Evolutionary conservation across 2,329 filamentous ascomycete genomes (phyloP).

Genomic region (Thielaviopsis populi): DNA sequence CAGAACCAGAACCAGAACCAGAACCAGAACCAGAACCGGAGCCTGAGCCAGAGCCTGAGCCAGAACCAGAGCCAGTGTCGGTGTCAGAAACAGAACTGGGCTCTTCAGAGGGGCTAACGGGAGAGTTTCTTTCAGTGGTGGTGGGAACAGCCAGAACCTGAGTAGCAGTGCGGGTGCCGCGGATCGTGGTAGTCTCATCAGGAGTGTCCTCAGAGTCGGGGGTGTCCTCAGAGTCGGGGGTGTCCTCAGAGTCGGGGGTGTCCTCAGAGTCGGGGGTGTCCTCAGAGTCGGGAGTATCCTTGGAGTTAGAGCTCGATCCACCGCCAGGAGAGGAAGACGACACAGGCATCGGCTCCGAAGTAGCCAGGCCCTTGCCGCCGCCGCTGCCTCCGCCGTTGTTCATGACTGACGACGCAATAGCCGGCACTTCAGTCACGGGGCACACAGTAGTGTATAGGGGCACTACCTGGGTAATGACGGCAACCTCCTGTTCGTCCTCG

Average conservation of each 20-base stretch:
- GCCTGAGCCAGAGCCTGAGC: constrained; percentile 17
- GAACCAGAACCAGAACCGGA: constrained; percentile 20
- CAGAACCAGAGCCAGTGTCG: constrained; percentile 17
- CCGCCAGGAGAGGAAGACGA: not conserved
- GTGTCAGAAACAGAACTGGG: constrained; percentile 23
- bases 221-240: constrained; percentile 39
- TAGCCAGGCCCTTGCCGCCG: constrained; percentile 14
- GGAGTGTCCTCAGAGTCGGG: constrained; percentile 28
- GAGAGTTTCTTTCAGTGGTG: constrained; percentile 24
- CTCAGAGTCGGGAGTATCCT: not conserved
- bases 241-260: not conserved
- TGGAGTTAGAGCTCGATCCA: not conserved
- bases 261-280: not conserved
- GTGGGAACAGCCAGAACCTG: constrained; percentile 25
- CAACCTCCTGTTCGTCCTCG: constrained; percentile 24
- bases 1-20: constrained; percentile 18
- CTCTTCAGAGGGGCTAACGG: constrained; percentile 18
- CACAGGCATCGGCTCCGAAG: constrained; percentile 8
- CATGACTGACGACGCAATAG: constrained; percentile 29
- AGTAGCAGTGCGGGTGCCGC: constrained; percentile 28
- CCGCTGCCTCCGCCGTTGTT: constrained; percentile 19
- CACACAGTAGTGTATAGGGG: constrained; percentile 30
- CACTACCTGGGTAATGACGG: constrained; percentile 28
- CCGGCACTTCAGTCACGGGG: constrained; percentile 29
- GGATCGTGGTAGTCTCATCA: constrained; percentile 24